These are phyloP conservation scores for Camellia lanceoleosa DNA, from an alignment of 148 eudicot genomes.

Conservation along the genomic window DNA sequence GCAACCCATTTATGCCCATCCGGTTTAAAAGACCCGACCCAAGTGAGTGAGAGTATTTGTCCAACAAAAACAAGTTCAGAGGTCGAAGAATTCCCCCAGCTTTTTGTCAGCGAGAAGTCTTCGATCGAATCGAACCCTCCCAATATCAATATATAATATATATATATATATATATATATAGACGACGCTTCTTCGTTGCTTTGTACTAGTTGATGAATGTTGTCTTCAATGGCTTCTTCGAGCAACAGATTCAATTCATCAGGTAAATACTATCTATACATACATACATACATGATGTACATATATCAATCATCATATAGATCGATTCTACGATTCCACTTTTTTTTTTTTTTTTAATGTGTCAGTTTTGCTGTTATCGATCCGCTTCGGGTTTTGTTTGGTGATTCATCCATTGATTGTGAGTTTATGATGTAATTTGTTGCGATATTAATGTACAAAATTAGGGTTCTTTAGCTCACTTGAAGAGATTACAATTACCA, in stretches of 20 bases:
- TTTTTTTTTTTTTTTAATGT: neutral
- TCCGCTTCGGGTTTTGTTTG: neutral
- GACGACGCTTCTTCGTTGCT: too few relatives aligned
- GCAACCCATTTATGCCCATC: neutral
- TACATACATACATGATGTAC: neutral
- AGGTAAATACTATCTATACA: neutral
- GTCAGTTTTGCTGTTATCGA: neutral
- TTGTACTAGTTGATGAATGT: neutral
- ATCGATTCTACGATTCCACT: neutral
- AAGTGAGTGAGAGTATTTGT: too few relatives aligned
- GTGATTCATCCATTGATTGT: neutral
- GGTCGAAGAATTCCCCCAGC: too few relatives aligned
- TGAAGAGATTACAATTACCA: neutral
- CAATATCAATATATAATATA: too few relatives aligned
- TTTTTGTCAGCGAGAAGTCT: too few relatives aligned
- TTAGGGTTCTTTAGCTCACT: neutral
- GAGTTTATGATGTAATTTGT: neutral
- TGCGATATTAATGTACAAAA: neutral
- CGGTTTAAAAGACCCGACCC: too few relatives aligned
- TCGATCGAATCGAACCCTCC: too few relatives aligned
- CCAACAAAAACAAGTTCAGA: too few relatives aligned
- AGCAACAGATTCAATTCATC: neutral
- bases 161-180: too few relatives aligned
- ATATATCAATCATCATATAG: neutral
- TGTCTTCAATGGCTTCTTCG: constrained; percentile 15